phyloP scores from a whole-genome alignment of 1,284 basidiomycete species.

The Tilletia setariae region DNA sequence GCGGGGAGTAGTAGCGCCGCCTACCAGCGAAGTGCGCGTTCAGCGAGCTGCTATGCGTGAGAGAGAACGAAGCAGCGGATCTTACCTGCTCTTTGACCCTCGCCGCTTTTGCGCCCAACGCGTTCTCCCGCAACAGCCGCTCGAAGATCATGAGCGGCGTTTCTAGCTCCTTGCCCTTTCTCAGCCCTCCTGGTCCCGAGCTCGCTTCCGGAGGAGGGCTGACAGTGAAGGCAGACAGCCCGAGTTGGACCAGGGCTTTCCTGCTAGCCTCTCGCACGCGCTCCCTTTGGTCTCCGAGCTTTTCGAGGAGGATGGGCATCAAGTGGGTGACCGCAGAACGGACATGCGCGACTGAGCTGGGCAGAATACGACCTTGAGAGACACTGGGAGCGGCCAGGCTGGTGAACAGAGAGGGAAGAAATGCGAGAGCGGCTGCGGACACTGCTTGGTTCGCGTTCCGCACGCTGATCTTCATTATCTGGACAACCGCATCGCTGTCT shows the following conservation, averaged over 20 bases:
- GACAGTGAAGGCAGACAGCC: constrained; percentile 67
- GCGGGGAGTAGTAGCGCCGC: constrained; percentile 29
- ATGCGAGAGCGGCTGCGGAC: constrained; percentile 43
- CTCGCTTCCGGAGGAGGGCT: constrained; percentile 49
- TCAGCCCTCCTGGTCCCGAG: constrained; percentile 54
- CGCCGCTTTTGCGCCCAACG: constrained; percentile 38
- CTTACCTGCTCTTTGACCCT: constrained; percentile 20
- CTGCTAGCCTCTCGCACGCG: constrained; percentile 70
- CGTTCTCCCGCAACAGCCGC: constrained; percentile 11
- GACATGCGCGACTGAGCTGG: constrained; percentile 62
- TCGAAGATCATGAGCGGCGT: constrained; percentile 62
- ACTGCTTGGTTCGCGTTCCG: constrained; percentile 77
- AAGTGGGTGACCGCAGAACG: constrained; percentile 68
- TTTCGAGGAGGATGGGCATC: constrained; percentile 71
- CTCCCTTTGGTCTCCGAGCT: constrained; percentile 74
- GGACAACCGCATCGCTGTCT: constrained; percentile 37
- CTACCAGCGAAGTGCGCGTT: background rate
- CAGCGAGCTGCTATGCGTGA: background rate
- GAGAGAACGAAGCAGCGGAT: constrained; percentile 21
- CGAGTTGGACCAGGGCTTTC: constrained; percentile 69
- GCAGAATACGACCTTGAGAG: constrained; percentile 55
- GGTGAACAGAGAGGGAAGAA: constrained; percentile 42
- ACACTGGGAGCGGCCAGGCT: constrained; percentile 26
- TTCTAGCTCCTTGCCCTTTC: constrained; percentile 71
- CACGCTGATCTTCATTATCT: constrained; percentile 67